Base-by-base conservation (phyloP, 768 basidiomycete species). In the Scleroderma citrinum region DNA sequence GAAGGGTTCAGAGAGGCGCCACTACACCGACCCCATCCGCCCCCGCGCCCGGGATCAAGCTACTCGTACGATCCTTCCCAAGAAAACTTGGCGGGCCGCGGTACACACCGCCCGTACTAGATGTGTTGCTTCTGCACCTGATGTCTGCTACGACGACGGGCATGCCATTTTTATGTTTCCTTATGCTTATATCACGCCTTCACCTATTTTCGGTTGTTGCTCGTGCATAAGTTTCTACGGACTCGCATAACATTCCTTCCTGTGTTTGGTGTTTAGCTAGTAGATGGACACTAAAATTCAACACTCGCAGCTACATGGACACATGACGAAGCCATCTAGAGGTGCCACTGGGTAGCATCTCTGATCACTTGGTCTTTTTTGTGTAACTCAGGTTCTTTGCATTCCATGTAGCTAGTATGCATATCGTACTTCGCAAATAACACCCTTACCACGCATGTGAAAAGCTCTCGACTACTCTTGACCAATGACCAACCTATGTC, bases 1-100 rank as follows among this genome's bases (percentile, higher is more conserved):
- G 69, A 71, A 11, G 72, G 68, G 4, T 71, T 70, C 52, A 70
- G 82, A 40, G 80, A 85, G 56, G 83, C 83, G 5, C 78, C 85
- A 1, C 60, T 80, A 1, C 83, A 87, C 58, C 73, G 86, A 49
- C 83, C 82, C 1, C 65, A 73, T 47, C 59, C 65, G 20, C 58
- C 61, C 5, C 53, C 55, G 21, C 54, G 60, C 19, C 59, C 57
- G 5, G 53, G 23, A 32, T 52, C 51, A 23, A 34, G 44, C 37
- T 40, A 51, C 3, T 50, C 56, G 26, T 56, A 57, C 21, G 53
- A 63, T 12, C 60, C 61, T 2, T 40, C 51, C 21, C 46, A 57
- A 49, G 3, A 60, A 21, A 68, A 66, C 46, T 46, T 62, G 29
- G 51, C 63, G 13, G 71, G 67, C 20, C 64, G 70, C n/a, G 66